Base-by-base conservation (phyloP, 2,329 filamentous ascomycete species). In the Penicillium sp. region DNA sequence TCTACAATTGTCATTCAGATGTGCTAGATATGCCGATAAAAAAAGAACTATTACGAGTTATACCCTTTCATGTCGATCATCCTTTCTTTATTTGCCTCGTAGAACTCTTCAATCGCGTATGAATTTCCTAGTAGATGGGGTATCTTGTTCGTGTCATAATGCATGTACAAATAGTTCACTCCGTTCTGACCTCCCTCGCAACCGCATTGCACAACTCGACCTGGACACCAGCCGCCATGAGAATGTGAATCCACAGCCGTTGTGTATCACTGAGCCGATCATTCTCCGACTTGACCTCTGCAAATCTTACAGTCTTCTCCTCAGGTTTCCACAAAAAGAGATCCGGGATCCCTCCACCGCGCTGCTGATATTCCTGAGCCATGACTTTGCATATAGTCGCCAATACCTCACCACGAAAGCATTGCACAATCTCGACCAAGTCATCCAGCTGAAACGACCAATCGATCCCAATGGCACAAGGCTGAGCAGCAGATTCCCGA, bases 191-290 rank as follows among this genome's bases (percentile, higher is more conserved):
- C 61, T 82, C 78, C 55, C 67, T 75, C 6, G 81, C 80, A 55
- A 82, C 75, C 20, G 80, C 81, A 68, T 81, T 77, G 56, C 80
- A 94, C 54, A 97, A 74, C 59, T 95, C 90, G 23, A 97, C 91
- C 56, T 78, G 80, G 31, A 97, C 79, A 2, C 93, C 91, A 1
- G 90, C 89, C 1, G 85, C 84, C 6, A 84, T 85, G 43, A 98
- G 76, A 6, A 96, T 89, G 74, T 97, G 88, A 60, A 97, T 95
- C 93, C 93, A 98, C 56, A 98, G 77, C 58, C 93, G 76, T 72
- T 98, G 93, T 14, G 90, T 95, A 73, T 98, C 93, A 69, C 91
- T 97, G 61, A 98, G 74, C 31, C 89, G 82, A 75, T 98, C 93
- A 69, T 95, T 96, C 65, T 83, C 84, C 56, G 83, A 87, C 73